Conservation (phyloP, 208 protist species). For the Leishmania arabica region DNA sequence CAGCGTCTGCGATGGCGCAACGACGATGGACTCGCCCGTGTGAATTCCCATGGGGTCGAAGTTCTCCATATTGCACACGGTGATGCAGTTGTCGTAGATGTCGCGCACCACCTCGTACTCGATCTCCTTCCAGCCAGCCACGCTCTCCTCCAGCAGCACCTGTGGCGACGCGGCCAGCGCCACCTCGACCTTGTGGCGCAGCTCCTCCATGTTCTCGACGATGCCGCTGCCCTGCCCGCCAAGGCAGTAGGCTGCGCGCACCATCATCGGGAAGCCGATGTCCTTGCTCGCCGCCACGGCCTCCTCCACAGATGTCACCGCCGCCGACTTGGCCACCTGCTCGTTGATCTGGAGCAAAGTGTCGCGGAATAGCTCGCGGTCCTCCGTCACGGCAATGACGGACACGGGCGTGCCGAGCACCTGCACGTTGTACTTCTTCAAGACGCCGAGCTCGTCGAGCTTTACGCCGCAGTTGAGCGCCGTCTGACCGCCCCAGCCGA, state of each 20-base stretch:
- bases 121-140: constrained; percentile 99
- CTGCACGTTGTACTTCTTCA: constrained; percentile 94
- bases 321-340: constrained; percentile 83
- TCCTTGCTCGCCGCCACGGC: constrained; percentile 57
- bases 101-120: constrained; percentile 99
- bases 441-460: constrained; percentile 90
- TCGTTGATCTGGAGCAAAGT: constrained; percentile 97
- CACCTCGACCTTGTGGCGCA: constrained; percentile 79
- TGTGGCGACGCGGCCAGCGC: constrained; percentile 92
- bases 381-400: constrained; percentile 97
- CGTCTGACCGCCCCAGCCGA: constrained; percentile 98
- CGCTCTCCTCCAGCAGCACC: constrained; percentile 97
- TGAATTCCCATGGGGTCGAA: constrained; percentile 98
- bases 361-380: constrained; percentile 97
- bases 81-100: constrained; percentile 99
- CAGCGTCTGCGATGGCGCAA: constrained; percentile 98
- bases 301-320: constrained; percentile 79
- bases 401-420: constrained; percentile 96
- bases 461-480: constrained; percentile 98
- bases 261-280: constrained; percentile 98
- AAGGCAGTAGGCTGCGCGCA: constrained; percentile 97
- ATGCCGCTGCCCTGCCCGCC: constrained; percentile 98
- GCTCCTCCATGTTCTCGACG: constrained; percentile 85
- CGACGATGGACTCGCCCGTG: constrained; percentile 99
- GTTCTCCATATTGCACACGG: constrained; percentile 99